Evolutionary conservation across 371 early-diverging fungal species (phyloP).

Genomic region (Conidiobolus incongruus): DNA sequence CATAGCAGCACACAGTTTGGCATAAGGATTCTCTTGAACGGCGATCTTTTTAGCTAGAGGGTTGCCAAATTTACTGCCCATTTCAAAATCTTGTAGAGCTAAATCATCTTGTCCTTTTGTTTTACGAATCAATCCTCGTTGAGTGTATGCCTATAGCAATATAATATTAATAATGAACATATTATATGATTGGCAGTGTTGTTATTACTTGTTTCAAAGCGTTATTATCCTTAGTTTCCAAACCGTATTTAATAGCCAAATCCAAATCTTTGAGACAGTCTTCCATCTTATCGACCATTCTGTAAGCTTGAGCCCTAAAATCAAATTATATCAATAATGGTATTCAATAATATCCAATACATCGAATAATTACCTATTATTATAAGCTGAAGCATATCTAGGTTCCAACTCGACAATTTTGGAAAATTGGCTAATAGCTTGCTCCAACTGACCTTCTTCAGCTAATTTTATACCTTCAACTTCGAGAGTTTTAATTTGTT

Average conservation of each 20-base stretch:
- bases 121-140: slow-evolving; percentile 49
- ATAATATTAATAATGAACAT: neutral
- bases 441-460: slow-evolving; percentile 7
- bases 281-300: slow-evolving; percentile 26
- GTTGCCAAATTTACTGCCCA: slow-evolving; percentile 61
- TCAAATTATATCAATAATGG: neutral
- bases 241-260: slow-evolving; percentile 25
- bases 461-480: slow-evolving; percentile 11
- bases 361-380: slow-evolving; percentile 37
- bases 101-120: slow-evolving; percentile 33
- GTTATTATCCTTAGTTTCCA: slow-evolving; percentile 27
- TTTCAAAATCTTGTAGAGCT: slow-evolving; percentile 46
- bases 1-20: slow-evolving; percentile 64
- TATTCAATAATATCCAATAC: neutral
- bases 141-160: slow-evolving; percentile 47
- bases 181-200: neutral
- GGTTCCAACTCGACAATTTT: slow-evolving; percentile 27
- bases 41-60: slow-evolving; percentile 49
- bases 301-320: slow-evolving; percentile 47
- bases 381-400: slow-evolving; percentile 56
- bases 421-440: slow-evolving; percentile 11
- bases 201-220: slow-evolving; percentile 34
- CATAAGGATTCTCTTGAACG: slow-evolving; percentile 72
- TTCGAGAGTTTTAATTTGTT: slow-evolving; percentile 9
- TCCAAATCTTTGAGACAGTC: slow-evolving; percentile 42